Evolutionary conservation across 148 eudicot genomes (phyloP).

Genomic region (Euryodendron excelsum): DNA sequence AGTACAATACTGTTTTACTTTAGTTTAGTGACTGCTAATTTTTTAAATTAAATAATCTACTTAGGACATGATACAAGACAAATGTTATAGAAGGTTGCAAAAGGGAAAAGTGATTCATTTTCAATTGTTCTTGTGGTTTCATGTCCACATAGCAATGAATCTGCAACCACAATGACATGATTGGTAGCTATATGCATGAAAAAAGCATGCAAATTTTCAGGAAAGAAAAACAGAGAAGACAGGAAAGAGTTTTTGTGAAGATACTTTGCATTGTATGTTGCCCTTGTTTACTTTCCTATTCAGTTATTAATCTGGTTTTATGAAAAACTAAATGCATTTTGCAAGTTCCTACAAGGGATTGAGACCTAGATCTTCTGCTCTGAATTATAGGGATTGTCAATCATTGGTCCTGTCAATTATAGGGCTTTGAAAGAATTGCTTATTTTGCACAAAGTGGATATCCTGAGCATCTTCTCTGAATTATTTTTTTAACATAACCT

Average conservation of each 20-base stretch:
- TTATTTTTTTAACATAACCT: background rate
- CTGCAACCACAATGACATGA: background rate
- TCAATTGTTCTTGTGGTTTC: too few relatives aligned
- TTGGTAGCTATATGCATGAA: too few relatives aligned
- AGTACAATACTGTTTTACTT: background rate
- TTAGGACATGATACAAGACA: background rate
- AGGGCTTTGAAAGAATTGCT: background rate
- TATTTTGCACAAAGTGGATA: background rate
- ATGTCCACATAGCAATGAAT: too few relatives aligned
- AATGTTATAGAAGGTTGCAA: too few relatives aligned
- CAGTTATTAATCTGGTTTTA: conserved; percentile 4
- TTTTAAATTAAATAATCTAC: background rate
- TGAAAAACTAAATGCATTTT: background rate
- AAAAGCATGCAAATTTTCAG: background rate
- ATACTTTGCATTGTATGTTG: background rate
- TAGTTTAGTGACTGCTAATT: background rate
- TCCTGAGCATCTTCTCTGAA: background rate
- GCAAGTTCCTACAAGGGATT: background rate
- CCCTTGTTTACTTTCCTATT: background rate
- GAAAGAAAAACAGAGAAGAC: background rate
- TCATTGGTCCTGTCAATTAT: background rate
- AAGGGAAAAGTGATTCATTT: too few relatives aligned
- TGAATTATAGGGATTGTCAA: background rate
- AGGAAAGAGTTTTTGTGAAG: background rate
- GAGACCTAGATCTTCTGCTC: background rate